Conservation (phyloP, 108 stramenopile genomes). For the Nannochloropsis gaditana region DNA sequence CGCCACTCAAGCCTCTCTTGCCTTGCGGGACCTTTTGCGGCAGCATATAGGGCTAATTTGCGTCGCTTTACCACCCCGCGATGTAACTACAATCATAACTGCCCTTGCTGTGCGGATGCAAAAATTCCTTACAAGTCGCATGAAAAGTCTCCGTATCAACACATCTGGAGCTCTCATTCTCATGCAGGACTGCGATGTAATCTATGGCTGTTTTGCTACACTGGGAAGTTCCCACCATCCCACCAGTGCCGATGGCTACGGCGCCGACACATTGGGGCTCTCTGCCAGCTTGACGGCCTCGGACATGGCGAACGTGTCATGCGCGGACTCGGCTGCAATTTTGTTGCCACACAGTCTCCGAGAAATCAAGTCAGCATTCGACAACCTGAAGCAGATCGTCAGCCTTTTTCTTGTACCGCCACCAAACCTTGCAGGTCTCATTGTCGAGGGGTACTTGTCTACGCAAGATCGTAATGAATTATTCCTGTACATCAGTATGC, state of each 20-base stretch:
- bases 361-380: neutral
- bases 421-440: neutral
- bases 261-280: neutral
- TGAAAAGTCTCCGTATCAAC: neutral
- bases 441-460: neutral
- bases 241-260: too few relatives aligned
- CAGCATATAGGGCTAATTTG: neutral
- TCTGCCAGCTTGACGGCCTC: neutral
- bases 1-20: neutral
- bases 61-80: neutral
- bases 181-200: slow-evolving; percentile 12
- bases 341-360: neutral
- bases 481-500: neutral
- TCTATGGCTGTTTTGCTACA: neutral
- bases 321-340: neutral
- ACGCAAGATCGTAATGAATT: slow-evolving; percentile 5
- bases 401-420: neutral
- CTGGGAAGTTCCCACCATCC: neutral
- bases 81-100: neutral
- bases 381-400: neutral
- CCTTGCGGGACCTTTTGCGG: neutral
- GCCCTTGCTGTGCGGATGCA: neutral
- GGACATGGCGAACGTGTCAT: neutral
- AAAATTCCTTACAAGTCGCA: neutral
- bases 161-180: slow-evolving; percentile 8